These are phyloP conservation scores for Eucalyptus erythrocorys DNA, from an alignment of 345 rosid genomes.

Conservation along the genomic window DNA sequence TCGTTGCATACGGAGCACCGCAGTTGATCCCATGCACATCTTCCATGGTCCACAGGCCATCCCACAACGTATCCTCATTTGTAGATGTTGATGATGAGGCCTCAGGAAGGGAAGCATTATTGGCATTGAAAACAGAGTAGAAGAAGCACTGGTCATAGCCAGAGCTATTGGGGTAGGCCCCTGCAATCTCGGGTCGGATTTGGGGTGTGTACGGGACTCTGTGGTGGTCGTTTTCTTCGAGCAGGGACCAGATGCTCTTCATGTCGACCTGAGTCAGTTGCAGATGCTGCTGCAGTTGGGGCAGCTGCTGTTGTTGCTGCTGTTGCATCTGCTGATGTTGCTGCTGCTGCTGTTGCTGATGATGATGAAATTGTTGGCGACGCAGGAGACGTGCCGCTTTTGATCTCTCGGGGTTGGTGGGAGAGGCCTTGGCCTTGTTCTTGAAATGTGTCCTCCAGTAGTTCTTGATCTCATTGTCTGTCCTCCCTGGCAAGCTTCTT, in stretches of 20 bases:
- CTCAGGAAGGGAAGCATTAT: conserved; percentile 9
- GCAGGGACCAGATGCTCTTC: conserved; percentile 37
- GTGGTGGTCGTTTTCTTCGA: conserved; percentile 29
- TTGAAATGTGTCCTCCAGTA: conserved; percentile 97
- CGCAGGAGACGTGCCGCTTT: conserved; percentile 37
- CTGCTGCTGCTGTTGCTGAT: conserved; percentile 27
- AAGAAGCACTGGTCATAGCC: background rate
- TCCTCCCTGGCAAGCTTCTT: conserved; percentile 86
- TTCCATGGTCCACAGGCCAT: conserved; percentile 63
- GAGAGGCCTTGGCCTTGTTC: conserved; percentile 50
- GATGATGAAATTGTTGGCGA: conserved; percentile 69
- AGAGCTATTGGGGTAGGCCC: background rate
- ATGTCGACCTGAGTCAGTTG: conserved; percentile 21
- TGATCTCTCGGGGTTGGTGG: conserved; percentile 32
- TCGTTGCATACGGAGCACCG: conserved; percentile 3
- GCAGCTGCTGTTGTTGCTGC: conserved; percentile 27
- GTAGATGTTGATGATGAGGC: background rate
- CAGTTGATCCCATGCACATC: conserved; percentile 45
- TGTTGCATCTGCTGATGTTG: conserved; percentile 5
- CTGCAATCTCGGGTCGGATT: conserved; percentile 14
- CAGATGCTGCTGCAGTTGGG: conserved; percentile 35
- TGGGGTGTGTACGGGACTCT: conserved; percentile 31
- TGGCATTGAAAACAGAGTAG: background rate
- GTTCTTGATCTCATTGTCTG: conserved; percentile 88
- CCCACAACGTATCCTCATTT: conserved; percentile 53